These are phyloP conservation scores for Dittrichia graveolens DNA, from an alignment of 129 eudicot species.

Conservation along the genomic window DNA sequence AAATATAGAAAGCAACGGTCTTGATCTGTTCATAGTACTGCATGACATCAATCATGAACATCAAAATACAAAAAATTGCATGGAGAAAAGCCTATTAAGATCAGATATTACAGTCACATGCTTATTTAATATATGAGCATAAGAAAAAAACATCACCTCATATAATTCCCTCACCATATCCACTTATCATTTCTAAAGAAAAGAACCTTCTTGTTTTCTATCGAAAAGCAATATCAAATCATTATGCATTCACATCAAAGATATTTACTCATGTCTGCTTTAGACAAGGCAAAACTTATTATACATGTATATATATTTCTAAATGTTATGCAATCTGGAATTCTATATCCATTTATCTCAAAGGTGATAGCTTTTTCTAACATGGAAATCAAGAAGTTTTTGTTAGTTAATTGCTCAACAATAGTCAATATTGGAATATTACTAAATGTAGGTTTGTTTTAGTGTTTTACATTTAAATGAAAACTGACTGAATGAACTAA, in stretches of 20 bases:
- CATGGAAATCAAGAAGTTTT: not conserved
- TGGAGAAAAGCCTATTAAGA: slow-evolving; percentile 13
- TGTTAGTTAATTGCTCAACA: not conserved
- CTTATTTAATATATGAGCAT: not conserved
- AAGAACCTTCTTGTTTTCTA: not conserved
- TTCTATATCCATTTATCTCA: slow-evolving; percentile 12
- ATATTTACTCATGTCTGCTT: not conserved
- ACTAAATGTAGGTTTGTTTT: not conserved
- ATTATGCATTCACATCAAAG: not conserved
- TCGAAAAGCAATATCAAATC: slow-evolving; percentile 1
- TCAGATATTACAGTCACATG: slow-evolving; percentile 29
- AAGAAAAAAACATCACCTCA: slow-evolving; percentile 19
- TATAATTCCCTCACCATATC: slow-evolving; percentile 13
- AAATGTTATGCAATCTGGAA: not conserved
- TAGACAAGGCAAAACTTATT: not conserved
- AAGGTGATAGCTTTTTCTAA: not conserved
- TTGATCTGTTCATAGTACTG: slow-evolving; percentile 51
- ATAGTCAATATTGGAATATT: too few species aligned
- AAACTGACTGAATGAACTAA: too few species aligned
- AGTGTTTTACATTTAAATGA: too few species aligned
- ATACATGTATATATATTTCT: not conserved
- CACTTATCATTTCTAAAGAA: slow-evolving; percentile 11
- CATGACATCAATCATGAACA: slow-evolving; percentile 1
- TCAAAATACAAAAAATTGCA: not conserved
- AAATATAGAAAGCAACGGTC: slow-evolving; percentile 3